These are phyloP conservation scores for Moesziomyces antarcticus DNA, from an alignment of 1,284 basidiomycete species.

Conservation along the genomic window DNA sequence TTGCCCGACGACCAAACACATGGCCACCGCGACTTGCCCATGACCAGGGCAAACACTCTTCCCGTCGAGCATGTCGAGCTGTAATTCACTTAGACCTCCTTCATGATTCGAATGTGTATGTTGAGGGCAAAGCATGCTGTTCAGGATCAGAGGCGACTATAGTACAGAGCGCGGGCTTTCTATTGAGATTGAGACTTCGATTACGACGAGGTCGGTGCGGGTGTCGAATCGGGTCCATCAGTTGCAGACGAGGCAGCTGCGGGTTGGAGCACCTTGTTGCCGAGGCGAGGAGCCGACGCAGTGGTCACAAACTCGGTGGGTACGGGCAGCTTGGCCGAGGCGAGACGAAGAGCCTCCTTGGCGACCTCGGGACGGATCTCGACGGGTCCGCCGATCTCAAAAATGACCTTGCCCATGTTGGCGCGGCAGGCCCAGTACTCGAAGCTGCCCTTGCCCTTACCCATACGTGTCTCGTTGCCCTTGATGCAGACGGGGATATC, in stretches of 20 bases:
- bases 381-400: conserved; percentile 87
- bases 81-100: background rate
- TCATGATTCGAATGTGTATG: no score
- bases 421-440: conserved; percentile 97
- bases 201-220: background rate
- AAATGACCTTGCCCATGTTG: conserved; percentile 88
- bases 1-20: conserved; percentile 13
- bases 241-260: background rate
- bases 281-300: conserved; percentile 80
- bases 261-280: conserved; percentile 68
- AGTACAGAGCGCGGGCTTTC: no score
- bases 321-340: conserved; percentile 88
- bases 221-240: background rate
- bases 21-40: conserved; percentile 4
- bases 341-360: conserved; percentile 87
- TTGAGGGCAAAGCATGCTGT: no score
- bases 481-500: conserved; percentile 98
- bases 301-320: conserved; percentile 87
- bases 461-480: conserved; percentile 99
- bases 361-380: conserved; percentile 93
- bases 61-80: conserved; percentile 40
- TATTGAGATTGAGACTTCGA: no score
- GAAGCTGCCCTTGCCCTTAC: conserved; percentile 97
- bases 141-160: no score
- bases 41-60: conserved; percentile 21